Conservation (phyloP, 1,139 yeast species). For the Hyphopichia buzzinii region DNA sequence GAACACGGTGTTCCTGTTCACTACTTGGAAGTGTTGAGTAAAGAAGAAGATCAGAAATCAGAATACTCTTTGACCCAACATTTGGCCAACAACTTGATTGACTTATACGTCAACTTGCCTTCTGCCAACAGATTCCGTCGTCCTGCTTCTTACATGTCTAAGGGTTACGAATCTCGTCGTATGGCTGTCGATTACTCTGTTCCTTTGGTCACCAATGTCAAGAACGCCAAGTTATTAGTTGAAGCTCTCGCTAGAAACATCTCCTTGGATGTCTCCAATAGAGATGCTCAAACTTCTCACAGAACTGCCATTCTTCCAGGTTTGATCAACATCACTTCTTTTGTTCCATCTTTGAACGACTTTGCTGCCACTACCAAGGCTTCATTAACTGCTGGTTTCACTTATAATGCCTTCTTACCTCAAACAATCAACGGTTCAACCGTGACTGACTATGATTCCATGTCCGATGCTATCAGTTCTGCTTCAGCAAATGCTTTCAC, state of each 20-base stretch:
- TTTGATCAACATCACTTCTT: constrained; percentile 76
- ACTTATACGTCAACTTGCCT: constrained; percentile 93
- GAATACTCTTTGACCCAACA: constrained; percentile 96
- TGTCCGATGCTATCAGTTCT: constrained; percentile 60
- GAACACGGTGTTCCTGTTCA: constrained; percentile 94
- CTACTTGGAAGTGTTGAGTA: constrained; percentile 82
- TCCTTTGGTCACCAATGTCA: constrained; percentile 96
- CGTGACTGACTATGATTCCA: constrained; percentile 62
- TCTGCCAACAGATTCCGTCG: constrained; percentile 97
- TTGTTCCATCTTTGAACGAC: constrained; percentile 66
- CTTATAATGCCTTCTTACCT: constrained; percentile 81
- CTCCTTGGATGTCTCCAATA: constrained; percentile 64
- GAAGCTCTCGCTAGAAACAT: constrained; percentile 84
- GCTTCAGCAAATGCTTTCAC: constrained; percentile 66
- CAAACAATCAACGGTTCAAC: constrained; percentile 61
- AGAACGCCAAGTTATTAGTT: constrained; percentile 91
- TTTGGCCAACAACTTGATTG: constrained; percentile 94
- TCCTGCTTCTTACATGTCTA: constrained; percentile 96
- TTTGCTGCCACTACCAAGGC: constrained; percentile 68
- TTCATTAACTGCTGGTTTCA: constrained; percentile 84
- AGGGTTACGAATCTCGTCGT: constrained; percentile 98
- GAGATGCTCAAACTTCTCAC: constrained; percentile 92
- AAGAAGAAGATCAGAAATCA: constrained; percentile 75
- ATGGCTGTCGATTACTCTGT: constrained; percentile 99
- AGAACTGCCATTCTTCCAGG: constrained; percentile 83